Conservation (phyloP, 2,329 filamentous ascomycete genomes). For the Verticillium albo-atrum region DNA sequence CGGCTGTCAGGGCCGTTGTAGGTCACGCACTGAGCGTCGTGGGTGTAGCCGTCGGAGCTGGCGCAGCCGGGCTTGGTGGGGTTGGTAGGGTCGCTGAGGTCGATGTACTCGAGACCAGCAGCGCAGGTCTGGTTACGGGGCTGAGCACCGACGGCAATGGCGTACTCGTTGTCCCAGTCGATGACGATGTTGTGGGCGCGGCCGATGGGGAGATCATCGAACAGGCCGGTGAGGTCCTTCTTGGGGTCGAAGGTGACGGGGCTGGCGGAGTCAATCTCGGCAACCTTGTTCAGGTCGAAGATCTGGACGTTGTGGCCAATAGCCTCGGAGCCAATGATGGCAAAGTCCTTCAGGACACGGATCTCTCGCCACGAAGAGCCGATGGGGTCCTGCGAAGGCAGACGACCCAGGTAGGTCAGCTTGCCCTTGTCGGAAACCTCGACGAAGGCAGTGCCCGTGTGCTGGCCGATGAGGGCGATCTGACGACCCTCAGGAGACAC, state of each 20-base stretch:
- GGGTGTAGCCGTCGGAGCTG: constrained; percentile 45
- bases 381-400: constrained; percentile 32
- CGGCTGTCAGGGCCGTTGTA: constrained; percentile 43
- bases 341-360: constrained; percentile 28
- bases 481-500: constrained; percentile 33
- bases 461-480: constrained; percentile 43
- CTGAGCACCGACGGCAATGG: constrained; percentile 37
- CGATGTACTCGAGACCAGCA: constrained; percentile 49
- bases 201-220: constrained; percentile 27
- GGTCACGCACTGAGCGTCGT: constrained; percentile 48
- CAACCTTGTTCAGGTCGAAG: constrained; percentile 55
- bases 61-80: constrained; percentile 46
- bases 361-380: constrained; percentile 34
- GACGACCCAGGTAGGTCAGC: constrained; percentile 40
- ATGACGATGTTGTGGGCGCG: constrained; percentile 49
- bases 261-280: constrained; percentile 1
- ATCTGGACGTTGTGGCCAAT: constrained; percentile 54
- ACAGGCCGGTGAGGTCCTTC: constrained; percentile 30
- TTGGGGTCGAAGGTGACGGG: constrained; percentile 10
- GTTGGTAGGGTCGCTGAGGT: constrained; percentile 45
- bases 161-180: constrained; percentile 40
- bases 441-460: constrained; percentile 45
- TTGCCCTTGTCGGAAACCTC: constrained; percentile 39
- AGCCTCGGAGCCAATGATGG: constrained; percentile 37
- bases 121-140: constrained; percentile 32